phyloP scores from a whole-genome alignment of 805 yeast species.

The Teunomyces tritomae region DNA sequence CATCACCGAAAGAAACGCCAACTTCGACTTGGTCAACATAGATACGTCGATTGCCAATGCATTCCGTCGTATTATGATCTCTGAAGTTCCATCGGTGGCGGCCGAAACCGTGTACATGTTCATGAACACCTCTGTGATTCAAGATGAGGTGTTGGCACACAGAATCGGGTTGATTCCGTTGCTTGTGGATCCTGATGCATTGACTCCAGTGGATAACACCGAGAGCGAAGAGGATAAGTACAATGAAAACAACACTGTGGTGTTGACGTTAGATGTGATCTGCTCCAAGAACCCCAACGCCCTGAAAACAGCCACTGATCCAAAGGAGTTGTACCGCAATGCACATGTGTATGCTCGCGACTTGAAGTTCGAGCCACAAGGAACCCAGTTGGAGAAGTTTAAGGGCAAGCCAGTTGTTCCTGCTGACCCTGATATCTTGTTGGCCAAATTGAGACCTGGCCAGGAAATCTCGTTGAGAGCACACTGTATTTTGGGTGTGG shows the following conservation, averaged over 20 bases:
- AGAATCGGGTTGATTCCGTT: conserved; percentile 92
- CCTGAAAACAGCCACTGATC: conserved; percentile 72
- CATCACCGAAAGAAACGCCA: conserved; percentile 66
- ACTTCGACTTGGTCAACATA: conserved; percentile 80
- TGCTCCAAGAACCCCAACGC: conserved; percentile 88
- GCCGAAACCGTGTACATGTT: conserved; percentile 87
- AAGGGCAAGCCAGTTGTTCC: conserved; percentile 67
- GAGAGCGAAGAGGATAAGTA: conserved; percentile 63
- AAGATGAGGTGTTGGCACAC: conserved; percentile 95
- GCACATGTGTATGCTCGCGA: conserved; percentile 87
- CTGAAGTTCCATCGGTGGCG: conserved; percentile 96
- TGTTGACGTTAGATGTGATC: conserved; percentile 71
- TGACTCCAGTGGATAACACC: conserved; percentile 75
- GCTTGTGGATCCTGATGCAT: conserved; percentile 83
- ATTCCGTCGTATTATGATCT: conserved; percentile 92
- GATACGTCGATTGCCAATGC: conserved; percentile 96
- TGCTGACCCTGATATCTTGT: conserved; percentile 81
- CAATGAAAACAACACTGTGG: conserved; percentile 88
- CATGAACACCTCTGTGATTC: conserved; percentile 94
- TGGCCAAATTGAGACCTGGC: conserved; percentile 94
- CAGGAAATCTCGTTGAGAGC: conserved; percentile 90
- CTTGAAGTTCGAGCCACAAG: conserved; percentile 87
- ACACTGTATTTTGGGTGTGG: conserved; percentile 88
- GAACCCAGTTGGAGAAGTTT: conserved; percentile 73
- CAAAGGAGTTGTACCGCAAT: conserved; percentile 79